These are phyloP conservation scores for Sphaerosporella brunnea DNA, from an alignment of 495 filamentous ascomycete species.

Conservation along the genomic window DNA sequence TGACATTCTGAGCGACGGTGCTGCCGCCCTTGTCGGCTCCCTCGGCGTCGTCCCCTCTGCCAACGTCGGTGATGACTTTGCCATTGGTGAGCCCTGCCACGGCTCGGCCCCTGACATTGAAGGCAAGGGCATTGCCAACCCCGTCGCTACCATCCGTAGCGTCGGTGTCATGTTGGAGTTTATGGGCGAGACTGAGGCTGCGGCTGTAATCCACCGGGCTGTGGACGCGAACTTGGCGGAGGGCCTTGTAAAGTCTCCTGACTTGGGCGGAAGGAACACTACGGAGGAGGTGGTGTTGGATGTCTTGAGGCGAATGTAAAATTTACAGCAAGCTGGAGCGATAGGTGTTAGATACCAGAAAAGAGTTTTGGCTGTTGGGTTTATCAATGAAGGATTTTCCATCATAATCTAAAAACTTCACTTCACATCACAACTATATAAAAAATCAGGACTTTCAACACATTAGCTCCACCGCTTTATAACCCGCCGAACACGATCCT, in stretches of 20 bases:
- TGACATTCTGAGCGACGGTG: constrained; percentile 89
- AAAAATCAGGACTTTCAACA: too few relatives aligned
- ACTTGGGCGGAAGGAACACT: constrained; percentile 74
- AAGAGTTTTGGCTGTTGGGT: too few relatives aligned
- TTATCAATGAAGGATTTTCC: too few relatives aligned
- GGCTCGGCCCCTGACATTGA: constrained; percentile 90
- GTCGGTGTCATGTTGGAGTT: constrained; percentile 94
- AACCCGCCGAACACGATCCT: background rate
- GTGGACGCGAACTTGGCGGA: constrained; percentile 85
- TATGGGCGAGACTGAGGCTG: constrained; percentile 65
- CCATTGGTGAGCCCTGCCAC: constrained; percentile 96
- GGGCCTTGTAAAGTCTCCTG: constrained; percentile 63
- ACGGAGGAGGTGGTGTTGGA: constrained; percentile 83
- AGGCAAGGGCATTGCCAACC: constrained; percentile 84
- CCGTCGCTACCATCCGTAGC: constrained; percentile 83
- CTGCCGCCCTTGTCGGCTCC: constrained; percentile 85
- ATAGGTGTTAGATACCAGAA: too few relatives aligned
- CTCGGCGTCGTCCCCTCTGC: constrained; percentile 87
- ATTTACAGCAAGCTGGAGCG: too few relatives aligned
- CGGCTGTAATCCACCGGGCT: constrained; percentile 72
- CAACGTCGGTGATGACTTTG: constrained; percentile 88
- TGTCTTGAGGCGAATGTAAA: constrained; percentile 67
- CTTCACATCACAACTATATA: too few relatives aligned
- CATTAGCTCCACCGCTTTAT: background rate
- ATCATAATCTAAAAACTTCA: too few relatives aligned